Conservation (phyloP, 106 monocot species). For the Dendrobium officinale region DNA sequence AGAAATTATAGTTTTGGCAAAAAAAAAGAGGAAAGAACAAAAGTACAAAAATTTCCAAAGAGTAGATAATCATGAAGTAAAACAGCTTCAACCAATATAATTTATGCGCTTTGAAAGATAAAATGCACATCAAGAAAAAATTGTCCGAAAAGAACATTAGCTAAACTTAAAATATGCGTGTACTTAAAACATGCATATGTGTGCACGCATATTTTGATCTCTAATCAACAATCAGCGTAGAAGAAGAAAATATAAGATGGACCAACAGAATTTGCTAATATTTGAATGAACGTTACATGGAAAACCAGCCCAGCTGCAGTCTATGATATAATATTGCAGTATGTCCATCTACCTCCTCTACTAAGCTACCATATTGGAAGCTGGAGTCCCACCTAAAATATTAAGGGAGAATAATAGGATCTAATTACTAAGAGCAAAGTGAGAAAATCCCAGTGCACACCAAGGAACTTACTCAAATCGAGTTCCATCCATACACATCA, state of each 20-base stretch:
- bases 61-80: too few relatives aligned
- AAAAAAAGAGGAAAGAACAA: too few relatives aligned
- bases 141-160: not conserved
- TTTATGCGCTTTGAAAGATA: too few relatives aligned
- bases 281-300: conserved; percentile 45
- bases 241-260: not conserved
- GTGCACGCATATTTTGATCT: not conserved
- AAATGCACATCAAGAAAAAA: not conserved
- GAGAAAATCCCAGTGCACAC: not conserved
- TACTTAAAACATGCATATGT: too few relatives aligned
- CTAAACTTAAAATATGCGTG: not conserved
- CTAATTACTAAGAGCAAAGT: conserved; percentile 8
- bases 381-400: conserved; percentile 91
- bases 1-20: too few relatives aligned
- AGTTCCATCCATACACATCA: conserved; percentile 88
- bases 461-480: conserved; percentile 71
- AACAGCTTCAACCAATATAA: too few relatives aligned
- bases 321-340: conserved; percentile 92
- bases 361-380: conserved; percentile 90
- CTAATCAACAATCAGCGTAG: not conserved
- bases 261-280: not conserved
- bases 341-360: conserved; percentile 99
- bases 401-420: conserved; percentile 6
- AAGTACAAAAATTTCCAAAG: too few relatives aligned
- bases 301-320: conserved; percentile 88